These are phyloP conservation scores for Aspergillus calidoustus DNA, from an alignment of 2,329 filamentous ascomycete species.

Conservation along the genomic window DNA sequence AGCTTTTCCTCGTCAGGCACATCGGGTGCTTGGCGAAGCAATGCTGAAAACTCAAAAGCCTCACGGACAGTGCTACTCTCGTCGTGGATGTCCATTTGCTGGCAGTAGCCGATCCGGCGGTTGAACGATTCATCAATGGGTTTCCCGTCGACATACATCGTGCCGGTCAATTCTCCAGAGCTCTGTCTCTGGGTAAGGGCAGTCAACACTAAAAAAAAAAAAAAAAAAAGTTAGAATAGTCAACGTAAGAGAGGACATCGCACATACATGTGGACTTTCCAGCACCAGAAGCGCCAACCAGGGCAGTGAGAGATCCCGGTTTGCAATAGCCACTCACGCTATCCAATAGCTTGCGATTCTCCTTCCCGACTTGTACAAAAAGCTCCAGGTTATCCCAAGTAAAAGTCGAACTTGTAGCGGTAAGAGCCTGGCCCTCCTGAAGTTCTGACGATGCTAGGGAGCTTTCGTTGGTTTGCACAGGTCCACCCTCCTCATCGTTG, in stretches of 20 bases:
- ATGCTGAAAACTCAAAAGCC: constrained; percentile 67
- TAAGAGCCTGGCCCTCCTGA: constrained; percentile 40
- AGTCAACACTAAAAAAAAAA: constrained; percentile 68
- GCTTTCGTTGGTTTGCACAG: constrained; percentile 29
- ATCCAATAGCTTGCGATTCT: constrained; percentile 62
- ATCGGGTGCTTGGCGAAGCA: constrained; percentile 59
- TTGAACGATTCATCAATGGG: constrained; percentile 63
- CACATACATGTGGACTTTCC: constrained; percentile 60
- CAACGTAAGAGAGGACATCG: not conserved
- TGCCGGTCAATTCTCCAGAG: constrained; percentile 62
- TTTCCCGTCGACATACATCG: constrained; percentile 67
- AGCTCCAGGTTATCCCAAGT: constrained; percentile 71
- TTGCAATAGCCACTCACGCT: constrained; percentile 74
- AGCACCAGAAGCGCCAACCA: constrained; percentile 76
- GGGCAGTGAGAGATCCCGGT: constrained; percentile 74
- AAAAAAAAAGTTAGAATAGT: constrained; percentile 1
- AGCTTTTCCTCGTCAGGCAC: constrained; percentile 61
- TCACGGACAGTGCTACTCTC: constrained; percentile 67
- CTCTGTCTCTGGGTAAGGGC: constrained; percentile 70
- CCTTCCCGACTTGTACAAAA: constrained; percentile 65
- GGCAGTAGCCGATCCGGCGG: constrained; percentile 68
- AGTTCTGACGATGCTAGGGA: constrained; percentile 27
- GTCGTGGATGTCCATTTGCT: constrained; percentile 72
- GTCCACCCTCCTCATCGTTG: constrained; percentile 33
- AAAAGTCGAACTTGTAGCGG: constrained; percentile 63